phyloP scores from a whole-genome alignment of 2,329 filamentous ascomycete genomes.

The Sordariomycetes sp. region DNA sequence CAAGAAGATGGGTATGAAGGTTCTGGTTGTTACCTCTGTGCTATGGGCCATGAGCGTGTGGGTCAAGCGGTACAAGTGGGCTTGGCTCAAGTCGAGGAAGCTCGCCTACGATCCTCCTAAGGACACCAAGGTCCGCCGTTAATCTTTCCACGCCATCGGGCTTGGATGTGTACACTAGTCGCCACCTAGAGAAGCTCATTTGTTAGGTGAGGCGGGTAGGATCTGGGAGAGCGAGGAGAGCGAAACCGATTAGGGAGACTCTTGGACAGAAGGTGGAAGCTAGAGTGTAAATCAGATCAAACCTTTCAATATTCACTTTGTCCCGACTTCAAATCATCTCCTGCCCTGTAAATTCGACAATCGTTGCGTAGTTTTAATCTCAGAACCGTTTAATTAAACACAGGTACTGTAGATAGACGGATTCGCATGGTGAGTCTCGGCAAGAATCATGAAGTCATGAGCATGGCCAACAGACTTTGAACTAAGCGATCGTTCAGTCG shows the following conservation, averaged over 20 bases:
- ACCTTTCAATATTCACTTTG: conserved; percentile 25
- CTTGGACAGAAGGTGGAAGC: conserved; percentile 19
- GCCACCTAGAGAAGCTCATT: conserved; percentile 30
- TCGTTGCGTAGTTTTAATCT: too few species aligned
- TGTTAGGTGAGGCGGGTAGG: conserved; percentile 31
- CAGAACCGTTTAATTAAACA: too few species aligned
- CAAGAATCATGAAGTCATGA: too few species aligned
- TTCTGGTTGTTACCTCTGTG: conserved; percentile 68
- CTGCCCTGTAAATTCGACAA: too few species aligned
- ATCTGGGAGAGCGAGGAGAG: conserved; percentile 12
- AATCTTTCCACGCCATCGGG: conserved; percentile 15
- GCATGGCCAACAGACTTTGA: too few species aligned
- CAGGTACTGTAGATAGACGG: too few species aligned
- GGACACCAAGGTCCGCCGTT: conserved; percentile 39
- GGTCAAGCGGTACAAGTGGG: conserved; percentile 99
- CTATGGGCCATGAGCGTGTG: conserved; percentile 85
- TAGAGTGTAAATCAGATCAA: conserved; percentile 44
- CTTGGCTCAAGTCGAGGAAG: conserved; percentile 91
- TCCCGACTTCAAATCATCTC: too few species aligned
- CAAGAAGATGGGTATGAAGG: conserved; percentile 99
- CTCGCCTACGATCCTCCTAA: conserved; percentile 75
- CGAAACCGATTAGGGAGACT: too few species aligned
- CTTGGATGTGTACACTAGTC: conserved; percentile 30
- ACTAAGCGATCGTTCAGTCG: too few species aligned
- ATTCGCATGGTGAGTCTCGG: too few species aligned